Base-by-base conservation (phyloP, 2,329 filamentous ascomycete species). In the Clathrospora elynae region DNA sequence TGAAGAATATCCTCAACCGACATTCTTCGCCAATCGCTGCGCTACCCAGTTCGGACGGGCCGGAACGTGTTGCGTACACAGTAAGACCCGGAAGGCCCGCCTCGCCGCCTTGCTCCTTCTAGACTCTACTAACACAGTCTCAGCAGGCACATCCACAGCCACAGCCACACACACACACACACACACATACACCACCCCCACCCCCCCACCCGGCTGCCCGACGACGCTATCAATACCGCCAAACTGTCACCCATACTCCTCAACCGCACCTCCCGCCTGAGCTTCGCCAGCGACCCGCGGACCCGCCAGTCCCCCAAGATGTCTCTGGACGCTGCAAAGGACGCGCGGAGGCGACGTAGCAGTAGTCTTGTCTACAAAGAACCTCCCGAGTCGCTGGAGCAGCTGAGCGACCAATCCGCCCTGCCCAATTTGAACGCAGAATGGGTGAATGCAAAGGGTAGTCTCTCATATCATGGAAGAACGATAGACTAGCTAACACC, bases 361-460 rank as follows among this genome's bases (percentile, higher is more conserved):
- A 96, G 92, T 78, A 97, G 92, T 76, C 85, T 99, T 75, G 90
- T 99, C 75, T 97, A 97, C 74, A 91, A 95, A 68, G 93, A 99
- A 73, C 93, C 93, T 41, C 85, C 87, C 49, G 93, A 99, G 79
- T 95, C 92, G 42, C 84, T 96, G 67, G 93, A 99, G 78, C 93
- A 96, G 75, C 89, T 95, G 73, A 96, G 88, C 68, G 93, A 99
- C 73, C 93, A 97, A 78, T 88, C 90, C 43, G 88, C 89, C 24
- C 79, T 96, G 61, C 93, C 93, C 37, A 99, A 99, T 67, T 76
- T 96, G 67, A 99, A 99, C 73, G 90, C 93, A 59, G 89, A 96
- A 75, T 99, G 93, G 93, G 95, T 96, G 58, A 97, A 97, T 73
- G 89, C 91, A 65, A 99, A 99, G 84, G 93, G 93, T 97, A 46